phyloP scores from a whole-genome alignment of 1,284 basidiomycete species.

The Sanghuangporus weigelae region DNA sequence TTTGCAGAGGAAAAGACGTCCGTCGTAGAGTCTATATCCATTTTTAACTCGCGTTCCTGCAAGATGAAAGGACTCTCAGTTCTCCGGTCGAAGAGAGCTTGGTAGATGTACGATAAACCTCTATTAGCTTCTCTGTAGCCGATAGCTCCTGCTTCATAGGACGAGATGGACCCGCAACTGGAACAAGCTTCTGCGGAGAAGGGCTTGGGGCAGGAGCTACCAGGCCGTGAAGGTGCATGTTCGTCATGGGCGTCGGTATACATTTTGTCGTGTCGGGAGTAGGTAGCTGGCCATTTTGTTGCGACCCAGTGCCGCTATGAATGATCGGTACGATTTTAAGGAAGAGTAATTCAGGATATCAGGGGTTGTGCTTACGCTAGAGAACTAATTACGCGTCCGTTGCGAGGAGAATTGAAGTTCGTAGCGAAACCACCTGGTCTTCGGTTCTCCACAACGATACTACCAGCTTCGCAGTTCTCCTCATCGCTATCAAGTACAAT shows the following conservation, averaged over 20 bases:
- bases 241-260: not conserved
- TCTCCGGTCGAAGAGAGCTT: too few species aligned
- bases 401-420: too few species aligned
- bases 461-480: not conserved
- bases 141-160: not conserved
- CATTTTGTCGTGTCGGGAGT: not conserved
- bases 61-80: not conserved
- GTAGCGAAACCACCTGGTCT: not conserved
- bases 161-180: not conserved
- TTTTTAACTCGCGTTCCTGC: not conserved
- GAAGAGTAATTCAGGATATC: not conserved
- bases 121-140: too few species aligned
- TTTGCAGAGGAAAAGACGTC: not conserved
- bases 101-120: too few species aligned
- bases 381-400: not conserved
- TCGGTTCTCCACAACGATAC: not conserved
- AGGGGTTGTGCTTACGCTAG: not conserved
- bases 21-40: not conserved
- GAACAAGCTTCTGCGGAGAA: not conserved
- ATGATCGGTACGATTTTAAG: too few species aligned
- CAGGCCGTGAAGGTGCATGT: not conserved
- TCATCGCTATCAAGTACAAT: not conserved
- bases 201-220: not conserved
- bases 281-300: not conserved
- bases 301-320: not conserved